Percentiles rank a stretch among this genome's conserved stretches.
phyloP scores from a whole-genome alignment of 2,329 filamentous ascomycete genomes.

The Fusarium nematophilum region DNA sequence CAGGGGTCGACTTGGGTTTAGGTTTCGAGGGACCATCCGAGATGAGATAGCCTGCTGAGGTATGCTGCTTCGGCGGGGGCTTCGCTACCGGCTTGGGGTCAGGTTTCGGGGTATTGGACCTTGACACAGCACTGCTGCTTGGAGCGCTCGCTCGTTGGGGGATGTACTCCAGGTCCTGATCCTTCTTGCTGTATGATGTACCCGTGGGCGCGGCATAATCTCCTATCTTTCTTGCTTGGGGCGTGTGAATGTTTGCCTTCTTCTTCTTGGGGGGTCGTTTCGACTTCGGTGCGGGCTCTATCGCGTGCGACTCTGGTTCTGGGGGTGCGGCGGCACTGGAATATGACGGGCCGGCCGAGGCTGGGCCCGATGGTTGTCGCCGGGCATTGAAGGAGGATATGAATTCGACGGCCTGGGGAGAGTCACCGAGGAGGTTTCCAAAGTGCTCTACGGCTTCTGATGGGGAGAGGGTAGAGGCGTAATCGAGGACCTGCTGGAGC shows the following conservation, averaged over 20 bases:
- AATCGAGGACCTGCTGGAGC: conserved; percentile 84
- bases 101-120: conserved; percentile 51
- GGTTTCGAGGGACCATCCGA: conserved; percentile 75
- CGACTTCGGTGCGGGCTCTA: conserved; percentile 61
- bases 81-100: conserved; percentile 48
- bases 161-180: conserved; percentile 79
- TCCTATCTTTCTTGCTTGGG: conserved; percentile 67
- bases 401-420: conserved; percentile 79
- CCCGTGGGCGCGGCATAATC: conserved; percentile 75
- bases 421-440: conserved; percentile 88
- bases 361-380: conserved; percentile 57
- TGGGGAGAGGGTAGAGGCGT: conserved; percentile 81
- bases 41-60: conserved; percentile 80
- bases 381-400: conserved; percentile 83
- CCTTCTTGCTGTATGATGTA: conserved; percentile 79
- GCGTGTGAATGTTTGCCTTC: conserved; percentile 72
- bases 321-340: conserved; percentile 39
- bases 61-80: conserved; percentile 64
- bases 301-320: conserved; percentile 33
- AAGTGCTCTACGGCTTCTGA: conserved; percentile 85
- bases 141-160: conserved; percentile 58
- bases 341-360: conserved; percentile 31
- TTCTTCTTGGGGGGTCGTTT: conserved; percentile 65
- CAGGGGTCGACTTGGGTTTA: conserved; percentile 65
- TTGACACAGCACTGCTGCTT: conserved; percentile 51